Base-by-base conservation (phyloP, 2,329 filamentous ascomycete genomes). In the Cladophialophora yegresii region DNA sequence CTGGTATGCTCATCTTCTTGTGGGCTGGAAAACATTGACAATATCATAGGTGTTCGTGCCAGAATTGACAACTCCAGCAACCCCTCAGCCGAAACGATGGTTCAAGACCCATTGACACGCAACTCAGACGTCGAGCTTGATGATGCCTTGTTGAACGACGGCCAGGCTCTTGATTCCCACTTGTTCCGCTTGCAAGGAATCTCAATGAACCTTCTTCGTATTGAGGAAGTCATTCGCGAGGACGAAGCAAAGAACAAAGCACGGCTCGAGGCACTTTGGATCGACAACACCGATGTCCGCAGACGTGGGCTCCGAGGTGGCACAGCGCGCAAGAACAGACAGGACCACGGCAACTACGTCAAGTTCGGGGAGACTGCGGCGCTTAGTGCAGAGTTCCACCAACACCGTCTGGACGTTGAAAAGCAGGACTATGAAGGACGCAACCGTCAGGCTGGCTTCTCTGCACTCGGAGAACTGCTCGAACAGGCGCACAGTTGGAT, bases 271-370 rank as follows among this genome's bases (percentile, higher is more conserved):
- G 47, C 47, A 23, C 50, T 67, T n/a, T 64, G 65, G 65, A 26
- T 32, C 9, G 30, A 58, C 20, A 62, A 67, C 43, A 8, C 33
- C 7, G 55, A 64, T 43, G 16, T 64, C 45, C 61, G 65, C 33
- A 63, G 32, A 49, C 55, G 63, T n/a, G 66, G 66, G 13, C 57
- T 67, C 8, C 33, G 32, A 16, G 63, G 66, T 22, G 66, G 66
- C 33, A 57, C 36, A 12, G 66, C 66, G 13, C 66, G 66, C 40
- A 61, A 57, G 49, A 55, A 61, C 30, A 47, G 53, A 10, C 49
- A 40, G 7, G 57, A 50, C 22, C 50, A 16, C 26, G 54, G 58
- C 23, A 54, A 28, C 5, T 65, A 63, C 40, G 53, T 63, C 1
- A 60, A 26, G 10, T 47, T 63, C 47, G 23, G 40, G 2, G 23